Base-by-base conservation (phyloP, 306 rosid genomes). In the Cucurbita pepo region DNA sequence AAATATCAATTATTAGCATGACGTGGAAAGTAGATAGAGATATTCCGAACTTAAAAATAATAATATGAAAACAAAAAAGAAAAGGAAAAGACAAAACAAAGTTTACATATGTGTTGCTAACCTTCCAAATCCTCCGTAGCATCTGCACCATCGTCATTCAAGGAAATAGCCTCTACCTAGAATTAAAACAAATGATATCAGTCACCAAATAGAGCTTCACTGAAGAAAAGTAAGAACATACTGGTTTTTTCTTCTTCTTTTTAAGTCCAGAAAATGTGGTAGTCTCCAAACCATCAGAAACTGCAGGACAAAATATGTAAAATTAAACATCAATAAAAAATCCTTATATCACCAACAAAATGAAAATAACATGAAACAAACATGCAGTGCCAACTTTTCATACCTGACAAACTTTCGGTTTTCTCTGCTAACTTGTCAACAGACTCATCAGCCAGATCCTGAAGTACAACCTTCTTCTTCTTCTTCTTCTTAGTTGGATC, bases 401-500 rank as follows among this genome's bases (percentile, higher is more conserved):
- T 73, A 91, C 99, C 96, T 19, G 95, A 41, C 44, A 94, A 77
- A 76, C 41, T 91, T 82, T 91, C 99, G 4, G 99, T 89, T 77
- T 94, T 85, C 85, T 89, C 97, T 5, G 90, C 82, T 88, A 90
- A 80, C 36, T 82, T 85, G 40, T 93, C 98, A 80, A 82, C 97
- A 1, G 87, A 57, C 25, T 94, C 99, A 73, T 94, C 97, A 15
- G 81, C 79, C 12, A 36, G 61, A 51, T 85, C 93, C 77, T 82
- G 87, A 55, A 88, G 81, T 5, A 80, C 77, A 47, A 84, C 86
- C 81, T 88, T 86, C 85, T 88, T 86, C 83, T 80, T 92, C 90
- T 94, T 94, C 92, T 94, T 94, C 86, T 94, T 94, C 76, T 94
- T 94, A 58, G 90, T 81, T 22, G 97, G 97, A 86, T 94, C 99